Conservation (phyloP, 805 yeast species). For the Metschnikowia borealis region DNA sequence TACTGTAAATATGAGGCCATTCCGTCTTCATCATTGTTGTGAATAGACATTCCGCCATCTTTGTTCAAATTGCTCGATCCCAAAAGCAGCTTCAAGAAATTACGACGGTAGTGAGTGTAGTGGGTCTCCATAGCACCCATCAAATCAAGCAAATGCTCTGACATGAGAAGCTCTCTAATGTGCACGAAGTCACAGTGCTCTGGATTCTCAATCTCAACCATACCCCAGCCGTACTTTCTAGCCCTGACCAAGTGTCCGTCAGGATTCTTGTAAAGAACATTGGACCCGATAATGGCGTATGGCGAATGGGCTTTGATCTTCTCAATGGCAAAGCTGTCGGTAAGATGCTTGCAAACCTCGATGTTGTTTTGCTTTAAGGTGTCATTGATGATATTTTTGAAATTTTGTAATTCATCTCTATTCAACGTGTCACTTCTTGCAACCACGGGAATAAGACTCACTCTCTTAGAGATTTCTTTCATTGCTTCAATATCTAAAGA, state of each 20-base stretch:
- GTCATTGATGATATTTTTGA: conserved; percentile 51
- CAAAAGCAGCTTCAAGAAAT: conserved; percentile 50
- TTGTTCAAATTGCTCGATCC: conserved; percentile 14
- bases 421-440: conserved; percentile 78
- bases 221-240: conserved; percentile 72
- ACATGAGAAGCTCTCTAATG: conserved; percentile 61
- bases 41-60: conserved; percentile 2
- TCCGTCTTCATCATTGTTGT: conserved; percentile 17
- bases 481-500: conserved; percentile 70
- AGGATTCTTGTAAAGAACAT: conserved; percentile 25
- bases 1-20: conserved; percentile 16
- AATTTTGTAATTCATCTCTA: conserved; percentile 46
- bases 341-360: conserved; percentile 30
- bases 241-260: conserved; percentile 51
- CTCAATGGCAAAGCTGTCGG: conserved; percentile 25
- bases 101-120: conserved; percentile 65
- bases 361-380: conserved; percentile 53
- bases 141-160: conserved; percentile 72
- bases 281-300: conserved; percentile 68
- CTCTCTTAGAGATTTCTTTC: conserved; percentile 65
- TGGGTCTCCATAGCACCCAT: conserved; percentile 72
- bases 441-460: conserved; percentile 77
- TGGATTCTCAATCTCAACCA: conserved; percentile 75
- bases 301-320: conserved; percentile 50
- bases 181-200: conserved; percentile 71